These are phyloP conservation scores for Fomitopsis serialis DNA, from an alignment of 768 basidiomycete genomes.

Conservation along the genomic window DNA sequence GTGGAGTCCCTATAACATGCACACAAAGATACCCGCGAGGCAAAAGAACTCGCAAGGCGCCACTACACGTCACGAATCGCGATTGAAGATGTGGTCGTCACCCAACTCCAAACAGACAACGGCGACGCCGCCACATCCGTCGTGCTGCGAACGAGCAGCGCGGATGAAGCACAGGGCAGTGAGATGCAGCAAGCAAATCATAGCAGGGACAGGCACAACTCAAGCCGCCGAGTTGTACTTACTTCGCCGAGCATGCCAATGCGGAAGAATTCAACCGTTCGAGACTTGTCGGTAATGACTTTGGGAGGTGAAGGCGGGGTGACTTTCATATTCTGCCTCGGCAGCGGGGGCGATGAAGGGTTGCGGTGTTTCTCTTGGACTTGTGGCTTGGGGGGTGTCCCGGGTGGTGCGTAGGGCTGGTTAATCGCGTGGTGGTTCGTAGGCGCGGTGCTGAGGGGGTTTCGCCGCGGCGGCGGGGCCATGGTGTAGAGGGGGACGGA, in stretches of 20 bases:
- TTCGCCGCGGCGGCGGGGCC: conserved; percentile 19
- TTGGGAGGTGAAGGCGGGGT: conserved; percentile 78
- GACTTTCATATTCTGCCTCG: conserved; percentile 79
- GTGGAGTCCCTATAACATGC: too few species aligned
- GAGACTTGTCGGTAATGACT: conserved; percentile 62
- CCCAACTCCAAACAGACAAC: too few species aligned
- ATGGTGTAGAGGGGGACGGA: conserved; percentile 17
- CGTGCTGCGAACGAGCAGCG: too few species aligned
- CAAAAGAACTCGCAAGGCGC: too few species aligned
- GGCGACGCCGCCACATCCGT: too few species aligned
- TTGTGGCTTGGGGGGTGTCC: conserved; percentile 12
- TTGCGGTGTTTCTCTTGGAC: conserved; percentile 8
- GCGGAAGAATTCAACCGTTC: conserved; percentile 53
- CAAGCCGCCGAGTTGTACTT: conserved; percentile 22
- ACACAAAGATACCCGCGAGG: too few species aligned
- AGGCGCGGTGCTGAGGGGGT: conserved; percentile 23
- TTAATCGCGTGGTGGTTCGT: conserved; percentile 19
- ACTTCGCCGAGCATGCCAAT: conserved; percentile 91
- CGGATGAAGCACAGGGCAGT: too few species aligned
- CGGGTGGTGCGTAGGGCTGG: conserved; percentile 9
- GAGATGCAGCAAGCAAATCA: too few species aligned
- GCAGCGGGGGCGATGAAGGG: conserved; percentile 55
- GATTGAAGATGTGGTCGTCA: too few species aligned
- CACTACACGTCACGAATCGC: too few species aligned
- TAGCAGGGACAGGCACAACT: too few species aligned